Base-by-base conservation (phyloP, 768 basidiomycete species). In the Leccinum olivaceopallidum region DNA sequence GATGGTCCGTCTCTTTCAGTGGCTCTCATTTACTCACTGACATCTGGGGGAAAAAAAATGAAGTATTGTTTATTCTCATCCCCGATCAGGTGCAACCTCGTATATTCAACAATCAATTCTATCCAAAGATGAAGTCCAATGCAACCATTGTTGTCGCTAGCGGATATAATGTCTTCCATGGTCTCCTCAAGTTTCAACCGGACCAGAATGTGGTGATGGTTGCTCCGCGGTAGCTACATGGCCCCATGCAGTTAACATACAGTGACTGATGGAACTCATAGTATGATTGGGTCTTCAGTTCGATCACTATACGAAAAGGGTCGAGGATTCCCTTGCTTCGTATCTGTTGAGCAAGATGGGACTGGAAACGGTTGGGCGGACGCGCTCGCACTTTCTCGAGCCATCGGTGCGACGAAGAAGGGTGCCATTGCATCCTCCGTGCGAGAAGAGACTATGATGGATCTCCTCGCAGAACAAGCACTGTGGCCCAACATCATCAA, bases 231-330 rank as follows among this genome's bases (percentile, higher is more conserved):
- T 53, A 55, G 28, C 61, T 63, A 55, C 5, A 34, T 30, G 14
- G 53, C 39, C 9, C 24, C 28, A 18, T 58, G 13, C 34, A 53
- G 28, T 16, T 22, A 12, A 36, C 42, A 24, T n/a, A 37, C 22
- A 18, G 58, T 14, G 8, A 26, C 36, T 57, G 48, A 39, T 42
- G 34, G 44, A 55, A 39, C 42, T 30, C 9, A 10, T 61, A 86
- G 85, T 44, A 87, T 87, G 85, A 87, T 87, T 59, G 85, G 85
- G 9, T 85, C 83, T 34, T 86, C 85, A 9, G 85, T 87, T 26
- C 80, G 85, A 6, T 84, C 83, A 24, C 71, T 87, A 32, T 86
- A 84, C 65, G 76, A 80, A 69, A 86, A 83, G 66, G 81, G 80
- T 22, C 81, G 80, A 60, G 85, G 85, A 14, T 87, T 85, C 70